A percentile compares a stretch with the other conserved stretches of the same genome.
Evolutionary conservation across 768 basidiomycete species (phyloP).

Genomic region (Boletellus emodensis): DNA sequence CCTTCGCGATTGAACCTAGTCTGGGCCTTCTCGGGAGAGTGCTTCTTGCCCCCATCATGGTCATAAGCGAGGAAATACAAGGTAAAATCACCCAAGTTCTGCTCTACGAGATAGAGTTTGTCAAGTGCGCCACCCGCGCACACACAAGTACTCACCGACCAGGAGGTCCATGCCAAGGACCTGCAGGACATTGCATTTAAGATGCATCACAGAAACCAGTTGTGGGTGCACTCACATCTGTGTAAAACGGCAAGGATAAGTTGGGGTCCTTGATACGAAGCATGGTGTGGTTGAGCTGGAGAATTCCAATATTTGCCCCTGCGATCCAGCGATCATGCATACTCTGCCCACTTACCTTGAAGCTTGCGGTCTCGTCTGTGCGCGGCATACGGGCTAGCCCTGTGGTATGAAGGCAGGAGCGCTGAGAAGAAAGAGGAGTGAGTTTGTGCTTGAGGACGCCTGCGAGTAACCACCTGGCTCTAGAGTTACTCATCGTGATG

Average conservation of each 20-base stretch:
- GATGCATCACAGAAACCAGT: neutral
- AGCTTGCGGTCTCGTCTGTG: constrained; percentile 59
- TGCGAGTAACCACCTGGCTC: neutral
- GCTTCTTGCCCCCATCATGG: constrained; percentile 44
- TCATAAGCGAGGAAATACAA: constrained; percentile 87
- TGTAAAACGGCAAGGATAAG: constrained; percentile 76
- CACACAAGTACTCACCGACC: constrained; percentile 36
- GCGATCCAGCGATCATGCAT: neutral
- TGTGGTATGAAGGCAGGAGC: constrained; percentile 7
- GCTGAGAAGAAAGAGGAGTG: constrained; percentile 1
- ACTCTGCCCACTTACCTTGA: constrained; percentile 40
- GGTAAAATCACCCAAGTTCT: constrained; percentile 57
- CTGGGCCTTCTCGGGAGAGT: constrained; percentile 46
- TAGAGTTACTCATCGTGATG: neutral
- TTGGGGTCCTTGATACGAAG: constrained; percentile 86
- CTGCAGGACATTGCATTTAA: constrained; percentile 24
- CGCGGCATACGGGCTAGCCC: constrained; percentile 49
- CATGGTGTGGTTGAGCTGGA: constrained; percentile 84
- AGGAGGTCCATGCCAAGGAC: constrained; percentile 76
- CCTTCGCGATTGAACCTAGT: constrained; percentile 65
- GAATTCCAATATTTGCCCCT: neutral
- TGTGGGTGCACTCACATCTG: constrained; percentile 43
- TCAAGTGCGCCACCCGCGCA: neutral
- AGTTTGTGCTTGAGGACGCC: constrained; percentile 3
- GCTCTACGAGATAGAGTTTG: constrained; percentile 37